Evolutionary conservation across 495 filamentous ascomycete species (phyloP), one percentile per base, ranked within the genome.

Genomic region (Daldinia grandis): DNA sequence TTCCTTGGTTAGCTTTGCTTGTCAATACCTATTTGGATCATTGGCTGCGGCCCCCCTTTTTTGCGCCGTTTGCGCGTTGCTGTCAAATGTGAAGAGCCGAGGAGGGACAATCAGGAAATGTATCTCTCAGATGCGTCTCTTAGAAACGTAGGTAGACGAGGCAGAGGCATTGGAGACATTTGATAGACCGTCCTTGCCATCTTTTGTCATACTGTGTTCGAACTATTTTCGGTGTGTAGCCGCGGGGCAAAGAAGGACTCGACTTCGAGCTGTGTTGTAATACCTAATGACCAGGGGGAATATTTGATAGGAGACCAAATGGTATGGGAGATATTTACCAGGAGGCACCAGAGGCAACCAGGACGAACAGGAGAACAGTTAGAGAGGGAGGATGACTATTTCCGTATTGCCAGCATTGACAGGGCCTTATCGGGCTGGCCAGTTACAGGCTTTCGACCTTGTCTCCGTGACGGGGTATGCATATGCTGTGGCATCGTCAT

Each of bases 11-110:
- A 42, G 58, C 40, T 47, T 69, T 69, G 59, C 64, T 72, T 68
- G 64, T 65, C 64, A 60, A 67, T 59, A 58, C 54, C 38, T 69
- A 61, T 68, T 62, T 73, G 70, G 65, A 64, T 47, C 58, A 57
- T 66, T 68, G 59, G 61, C 14, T 54, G 17, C 27, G 30, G 24
- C 56, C 61, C 64, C 44, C 42, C 62, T 61, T 55, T 54, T 58
- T 65, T 66, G 70, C 65, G 65, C 70, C 62, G 70, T 73, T 73
- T 73, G 65, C 65, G 65, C 65, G 67, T 62, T 37, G 56, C 38
- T 62, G 65, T 69, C 65, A 65, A 54, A 73, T 69, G 61, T 62
- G 55, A 73, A 73, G 62, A 69, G 61, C 65, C 65, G 65, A 66
- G 57, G 65, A 66, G 31, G 56, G 65, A 58, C 65, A 68, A 68